phyloP scores from a whole-genome alignment of 176 grass and related monocot genomes.

The Tillandsia leiboldiana region DNA sequence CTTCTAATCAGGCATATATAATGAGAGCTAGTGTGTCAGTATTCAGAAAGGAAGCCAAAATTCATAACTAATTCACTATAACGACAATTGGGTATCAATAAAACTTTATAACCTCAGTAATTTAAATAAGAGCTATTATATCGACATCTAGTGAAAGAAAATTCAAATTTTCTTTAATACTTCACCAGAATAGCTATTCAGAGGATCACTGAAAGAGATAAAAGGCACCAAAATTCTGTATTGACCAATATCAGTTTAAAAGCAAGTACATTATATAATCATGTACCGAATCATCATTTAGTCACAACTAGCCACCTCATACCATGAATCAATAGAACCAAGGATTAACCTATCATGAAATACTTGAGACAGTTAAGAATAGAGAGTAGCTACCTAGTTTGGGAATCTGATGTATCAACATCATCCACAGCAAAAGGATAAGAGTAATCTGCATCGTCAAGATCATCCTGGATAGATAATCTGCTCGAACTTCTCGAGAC shows the following conservation, averaged over 20 bases:
- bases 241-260: not conserved
- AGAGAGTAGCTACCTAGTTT: constrained; percentile 52
- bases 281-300: not conserved
- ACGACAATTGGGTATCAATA: not conserved
- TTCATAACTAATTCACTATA: not conserved
- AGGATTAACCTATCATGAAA: not conserved
- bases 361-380: not conserved
- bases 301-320: not conserved
- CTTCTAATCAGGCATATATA: not conserved
- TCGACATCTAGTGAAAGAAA: not conserved
- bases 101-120: not conserved
- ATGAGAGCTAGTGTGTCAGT: not conserved
- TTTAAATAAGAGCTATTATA: not conserved
- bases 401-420: constrained; percentile 68
- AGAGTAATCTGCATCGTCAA: constrained; percentile 56
- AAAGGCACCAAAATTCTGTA: not conserved
- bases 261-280: not conserved
- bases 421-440: constrained; percentile 92
- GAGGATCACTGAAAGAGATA: not conserved
- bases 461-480: constrained; percentile 63
- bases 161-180: not conserved
- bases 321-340: not conserved
- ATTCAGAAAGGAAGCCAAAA: not conserved
- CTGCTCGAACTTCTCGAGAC: constrained; percentile 89
- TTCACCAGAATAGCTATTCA: not conserved